phyloP scores from a whole-genome alignment of 148 eudicot species.

The Vaccinium corymbosum region DNA sequence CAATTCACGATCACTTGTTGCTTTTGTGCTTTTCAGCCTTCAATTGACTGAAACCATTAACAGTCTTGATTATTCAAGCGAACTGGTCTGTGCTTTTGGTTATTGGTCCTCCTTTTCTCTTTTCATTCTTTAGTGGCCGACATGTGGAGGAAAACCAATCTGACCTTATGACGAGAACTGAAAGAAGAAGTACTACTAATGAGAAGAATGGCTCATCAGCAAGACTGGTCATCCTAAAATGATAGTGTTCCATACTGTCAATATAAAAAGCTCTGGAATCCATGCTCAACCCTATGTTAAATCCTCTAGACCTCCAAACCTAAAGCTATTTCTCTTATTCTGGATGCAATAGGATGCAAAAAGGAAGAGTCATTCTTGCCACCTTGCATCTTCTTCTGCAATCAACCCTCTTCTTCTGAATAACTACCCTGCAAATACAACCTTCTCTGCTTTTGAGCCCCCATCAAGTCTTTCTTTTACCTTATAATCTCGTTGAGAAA shows the following conservation, averaged over 20 bases:
- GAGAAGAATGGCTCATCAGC: background rate
- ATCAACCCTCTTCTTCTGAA: background rate
- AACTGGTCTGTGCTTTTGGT: background rate
- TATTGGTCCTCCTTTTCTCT: background rate
- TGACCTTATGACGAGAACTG: background rate
- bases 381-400: background rate
- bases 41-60: background rate
- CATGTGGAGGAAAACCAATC: background rate
- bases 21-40: background rate
- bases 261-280: background rate
- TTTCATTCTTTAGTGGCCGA: background rate
- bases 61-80: background rate
- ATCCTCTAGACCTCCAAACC: background rate
- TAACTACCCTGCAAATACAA: background rate
- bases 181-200: background rate
- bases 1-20: background rate
- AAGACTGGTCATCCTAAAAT: background rate
- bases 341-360: background rate
- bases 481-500: background rate
- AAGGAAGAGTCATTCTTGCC: background rate
- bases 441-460: background rate
- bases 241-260: background rate
- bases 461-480: background rate
- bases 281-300: background rate
- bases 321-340: slow-evolving; percentile 2